Percentiles rank a stretch among this genome's conserved stretches.
These are phyloP conservation scores for Coccomyxa sp. DNA, from an alignment of 139 green algal genomes.

Conservation along the genomic window DNA sequence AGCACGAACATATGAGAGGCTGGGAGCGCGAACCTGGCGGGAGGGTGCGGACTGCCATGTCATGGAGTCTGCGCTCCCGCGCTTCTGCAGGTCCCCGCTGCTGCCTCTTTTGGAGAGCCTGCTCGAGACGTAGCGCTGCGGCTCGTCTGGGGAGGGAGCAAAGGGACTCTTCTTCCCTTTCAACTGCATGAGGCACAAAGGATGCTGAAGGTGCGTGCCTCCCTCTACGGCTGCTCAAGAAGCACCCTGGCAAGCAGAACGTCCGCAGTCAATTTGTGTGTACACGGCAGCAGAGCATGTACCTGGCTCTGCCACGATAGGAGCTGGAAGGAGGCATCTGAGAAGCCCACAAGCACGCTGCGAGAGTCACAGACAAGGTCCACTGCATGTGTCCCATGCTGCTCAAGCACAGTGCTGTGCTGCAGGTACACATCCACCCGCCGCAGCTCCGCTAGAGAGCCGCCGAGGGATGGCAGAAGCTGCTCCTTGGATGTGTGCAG, in stretches of 20 bases:
- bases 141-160: background rate
- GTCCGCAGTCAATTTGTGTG: too few species aligned
- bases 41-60: background rate
- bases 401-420: slow-evolving; percentile 33
- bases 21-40: background rate
- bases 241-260: too few species aligned
- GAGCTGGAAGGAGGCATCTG: slow-evolving; percentile 50
- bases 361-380: slow-evolving; percentile 40
- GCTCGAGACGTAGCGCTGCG: too few species aligned
- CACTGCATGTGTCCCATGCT: background rate
- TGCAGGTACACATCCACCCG: slow-evolving; percentile 58
- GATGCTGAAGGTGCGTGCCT: too few species aligned
- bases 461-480: slow-evolving; percentile 12
- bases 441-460: slow-evolving; percentile 15
- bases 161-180: background rate
- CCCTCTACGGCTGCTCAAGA: too few species aligned
- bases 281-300: too few species aligned
- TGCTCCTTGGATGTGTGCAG: slow-evolving; percentile 52
- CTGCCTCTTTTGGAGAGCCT: background rate
- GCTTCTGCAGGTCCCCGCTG: background rate
- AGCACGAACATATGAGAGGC: background rate
- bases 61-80: background rate
- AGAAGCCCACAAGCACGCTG: slow-evolving; percentile 47
- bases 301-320: slow-evolving; percentile 67
- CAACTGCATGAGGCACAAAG: background rate